Percentiles rank a stretch among this genome's conserved stretches.
phyloP scores from a whole-genome alignment of 2,329 filamentous ascomycete genomes.

The Zarea fungicola region DNA sequence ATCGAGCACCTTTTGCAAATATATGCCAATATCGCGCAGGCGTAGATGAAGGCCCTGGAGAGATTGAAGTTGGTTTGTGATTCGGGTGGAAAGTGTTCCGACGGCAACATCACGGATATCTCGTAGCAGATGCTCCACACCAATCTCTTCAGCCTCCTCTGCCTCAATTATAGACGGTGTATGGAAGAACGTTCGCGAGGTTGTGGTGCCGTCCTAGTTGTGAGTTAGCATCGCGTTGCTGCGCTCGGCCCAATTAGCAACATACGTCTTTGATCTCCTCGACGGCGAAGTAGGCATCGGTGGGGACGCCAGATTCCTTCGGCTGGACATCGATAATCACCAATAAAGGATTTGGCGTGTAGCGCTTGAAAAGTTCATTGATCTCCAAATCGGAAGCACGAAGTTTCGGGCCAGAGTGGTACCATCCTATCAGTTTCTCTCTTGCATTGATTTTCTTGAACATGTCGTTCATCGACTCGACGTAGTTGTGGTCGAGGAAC shows the following conservation, averaged over 20 bases:
- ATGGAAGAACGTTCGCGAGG: constrained; percentile 95
- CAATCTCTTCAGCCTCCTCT: constrained; percentile 97
- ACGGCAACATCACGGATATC: constrained; percentile 98
- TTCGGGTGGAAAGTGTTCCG: constrained; percentile 90
- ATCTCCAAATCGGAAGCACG: constrained; percentile 95
- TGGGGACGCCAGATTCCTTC: constrained; percentile 95
- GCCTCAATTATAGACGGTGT: constrained; percentile 98
- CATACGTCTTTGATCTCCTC: constrained; percentile 98
- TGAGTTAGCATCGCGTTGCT: constrained; percentile 1
- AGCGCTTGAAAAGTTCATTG: constrained; percentile 99
- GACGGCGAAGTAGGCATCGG: constrained; percentile 97
- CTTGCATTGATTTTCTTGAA: constrained; percentile 99
- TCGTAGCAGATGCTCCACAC: constrained; percentile 93
- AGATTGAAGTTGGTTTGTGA: constrained; percentile 96
- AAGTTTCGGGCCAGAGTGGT: constrained; percentile 95
- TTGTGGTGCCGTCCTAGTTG: constrained; percentile 86
- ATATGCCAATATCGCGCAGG: constrained; percentile 89
- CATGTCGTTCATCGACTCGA: constrained; percentile 99
- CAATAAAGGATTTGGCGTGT: constrained; percentile 91
- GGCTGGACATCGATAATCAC: constrained; percentile 99
- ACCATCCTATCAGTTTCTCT: constrained; percentile 99
- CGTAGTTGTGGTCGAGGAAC: constrained; percentile 99
- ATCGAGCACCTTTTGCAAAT: constrained; percentile 93
- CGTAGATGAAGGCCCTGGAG: constrained; percentile 93
- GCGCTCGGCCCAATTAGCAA: constrained; percentile 16